A percentile compares a stretch with the other conserved stretches of the same genome.
These are phyloP conservation scores for Niveomyces coronatus DNA, from an alignment of 2,329 filamentous ascomycete species.

Conservation along the genomic window DNA sequence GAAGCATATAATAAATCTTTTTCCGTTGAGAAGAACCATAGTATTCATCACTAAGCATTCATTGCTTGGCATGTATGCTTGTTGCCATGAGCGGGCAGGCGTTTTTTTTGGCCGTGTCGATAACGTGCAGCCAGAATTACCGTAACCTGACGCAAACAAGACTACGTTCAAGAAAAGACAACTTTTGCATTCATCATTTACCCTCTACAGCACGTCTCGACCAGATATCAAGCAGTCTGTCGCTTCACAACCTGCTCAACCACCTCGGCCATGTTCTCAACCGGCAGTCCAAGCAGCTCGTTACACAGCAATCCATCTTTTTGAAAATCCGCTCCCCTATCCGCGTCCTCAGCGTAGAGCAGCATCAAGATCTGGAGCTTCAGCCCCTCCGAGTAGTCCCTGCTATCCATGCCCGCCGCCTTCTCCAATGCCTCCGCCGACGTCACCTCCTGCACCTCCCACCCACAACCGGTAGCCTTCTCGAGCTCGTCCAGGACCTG, in stretches of 20 bases:
- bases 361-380: constrained; percentile 4
- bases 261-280: not conserved
- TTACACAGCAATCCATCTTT: constrained; percentile 4
- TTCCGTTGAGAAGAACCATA: no score
- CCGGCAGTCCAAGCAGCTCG: constrained; percentile 5
- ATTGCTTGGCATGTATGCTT: no score
- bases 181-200: not conserved
- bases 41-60: no score
- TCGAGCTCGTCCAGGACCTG: constrained; percentile 27
- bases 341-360: constrained; percentile 6
- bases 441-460: constrained; percentile 13
- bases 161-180: no score
- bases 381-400: constrained; percentile 1
- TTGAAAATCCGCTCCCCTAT: constrained; percentile 3
- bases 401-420: not conserved
- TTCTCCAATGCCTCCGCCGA: constrained; percentile 22
- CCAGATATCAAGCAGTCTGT: not conserved
- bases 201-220: not conserved
- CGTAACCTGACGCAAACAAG: no score
- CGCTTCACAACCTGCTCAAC: not conserved
- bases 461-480: constrained; percentile 3
- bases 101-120: no score
- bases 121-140: no score
- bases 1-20: no score
- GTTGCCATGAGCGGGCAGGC: no score